These are phyloP conservation scores for Debaryomyces maramus DNA, from an alignment of 805 yeast genomes.

Conservation along the genomic window DNA sequence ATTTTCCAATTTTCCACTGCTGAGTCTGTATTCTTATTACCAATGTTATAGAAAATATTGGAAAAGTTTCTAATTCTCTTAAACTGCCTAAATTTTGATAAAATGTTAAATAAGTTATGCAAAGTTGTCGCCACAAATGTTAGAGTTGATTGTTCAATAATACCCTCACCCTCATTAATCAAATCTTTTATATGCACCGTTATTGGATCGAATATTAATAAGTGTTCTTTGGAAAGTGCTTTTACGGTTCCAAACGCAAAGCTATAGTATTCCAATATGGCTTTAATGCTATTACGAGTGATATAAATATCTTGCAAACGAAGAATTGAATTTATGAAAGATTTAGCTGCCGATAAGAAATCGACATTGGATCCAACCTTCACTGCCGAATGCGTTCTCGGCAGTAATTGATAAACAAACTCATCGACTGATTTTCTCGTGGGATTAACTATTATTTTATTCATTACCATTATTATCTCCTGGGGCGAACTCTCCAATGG, in stretches of 20 bases:
- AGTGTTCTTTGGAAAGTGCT: slow-evolving; percentile 1
- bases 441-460: background rate
- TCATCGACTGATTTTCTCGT: background rate
- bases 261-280: background rate
- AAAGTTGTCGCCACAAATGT: slow-evolving; percentile 5
- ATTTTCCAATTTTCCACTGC: slow-evolving; percentile 11
- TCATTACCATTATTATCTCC: background rate
- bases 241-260: background rate
- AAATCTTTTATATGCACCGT: slow-evolving; percentile 6
- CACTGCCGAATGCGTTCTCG: background rate
- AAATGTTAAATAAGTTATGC: slow-evolving; percentile 9
- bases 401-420: background rate
- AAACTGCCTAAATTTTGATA: slow-evolving; percentile 24
- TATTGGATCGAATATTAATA: slow-evolving; percentile 6
- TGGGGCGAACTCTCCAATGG: background rate
- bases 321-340: background rate
- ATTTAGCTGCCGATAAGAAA: background rate
- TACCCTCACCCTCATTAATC: background rate
- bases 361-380: slow-evolving; percentile 1
- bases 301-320: slow-evolving; percentile 2
- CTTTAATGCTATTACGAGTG: slow-evolving; percentile 5
- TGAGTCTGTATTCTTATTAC: slow-evolving; percentile 19
- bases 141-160: background rate
- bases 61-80: slow-evolving; percentile 49
- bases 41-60: slow-evolving; percentile 44